These are phyloP conservation scores for Endoconidiophora laricicola DNA, from an alignment of 2,329 filamentous ascomycete species.

Conservation along the genomic window DNA sequence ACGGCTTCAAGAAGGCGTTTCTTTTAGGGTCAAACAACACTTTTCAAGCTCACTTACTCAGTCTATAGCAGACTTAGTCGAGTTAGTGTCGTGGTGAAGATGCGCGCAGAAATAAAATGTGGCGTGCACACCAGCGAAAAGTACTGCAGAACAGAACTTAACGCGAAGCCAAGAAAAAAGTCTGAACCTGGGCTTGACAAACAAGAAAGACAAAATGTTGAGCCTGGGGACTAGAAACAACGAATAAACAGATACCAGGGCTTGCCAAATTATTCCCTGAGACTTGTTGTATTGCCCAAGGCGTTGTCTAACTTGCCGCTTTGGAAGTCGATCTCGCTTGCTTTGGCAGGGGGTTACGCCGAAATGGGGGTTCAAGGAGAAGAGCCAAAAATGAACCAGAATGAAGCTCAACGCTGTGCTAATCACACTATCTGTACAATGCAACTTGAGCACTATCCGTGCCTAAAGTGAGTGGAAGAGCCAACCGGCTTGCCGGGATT, in stretches of 20 bases:
- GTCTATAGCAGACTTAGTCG: neutral
- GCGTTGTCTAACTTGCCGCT: conserved; percentile 8
- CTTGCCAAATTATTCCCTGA: conserved; percentile 7
- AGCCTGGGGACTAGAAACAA: neutral
- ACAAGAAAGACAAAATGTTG: neutral
- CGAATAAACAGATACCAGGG: conserved; percentile 4
- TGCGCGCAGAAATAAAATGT: neutral
- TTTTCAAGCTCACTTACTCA: too few species aligned
- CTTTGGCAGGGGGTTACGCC: conserved; percentile 3
- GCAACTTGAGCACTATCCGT: neutral
- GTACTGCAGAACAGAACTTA: conserved; percentile 2
- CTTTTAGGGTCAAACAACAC: neutral
- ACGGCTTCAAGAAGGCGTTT: too few species aligned
- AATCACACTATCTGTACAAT: too few species aligned
- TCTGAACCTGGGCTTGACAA: conserved; percentile 1
- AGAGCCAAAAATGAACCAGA: conserved; percentile 3
- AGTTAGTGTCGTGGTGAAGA: too few species aligned
- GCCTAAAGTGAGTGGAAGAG: neutral
- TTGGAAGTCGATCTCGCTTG: conserved; percentile 11
- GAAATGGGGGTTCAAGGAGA: conserved; percentile 5
- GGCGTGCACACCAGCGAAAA: neutral
- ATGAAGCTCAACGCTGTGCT: conserved; percentile 1
- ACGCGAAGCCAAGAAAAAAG: neutral
- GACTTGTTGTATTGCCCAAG: conserved; percentile 1
- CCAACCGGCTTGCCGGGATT: neutral